These are phyloP conservation scores for Candida koratica DNA, from an alignment of 805 yeast genomes.

Conservation along the genomic window DNA sequence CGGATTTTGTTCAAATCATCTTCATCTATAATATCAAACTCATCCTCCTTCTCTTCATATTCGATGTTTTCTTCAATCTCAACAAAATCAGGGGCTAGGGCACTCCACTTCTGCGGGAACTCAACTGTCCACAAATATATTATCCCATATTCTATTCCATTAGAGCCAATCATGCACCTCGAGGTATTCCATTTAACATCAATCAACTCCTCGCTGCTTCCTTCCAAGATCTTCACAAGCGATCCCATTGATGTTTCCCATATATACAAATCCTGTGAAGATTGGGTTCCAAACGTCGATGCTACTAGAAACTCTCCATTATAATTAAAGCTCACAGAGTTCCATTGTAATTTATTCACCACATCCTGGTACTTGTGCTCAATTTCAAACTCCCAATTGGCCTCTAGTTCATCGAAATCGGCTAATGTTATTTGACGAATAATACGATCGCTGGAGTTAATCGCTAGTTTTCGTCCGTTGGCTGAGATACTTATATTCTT, in stretches of 20 bases:
- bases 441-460: constrained; percentile 75
- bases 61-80: constrained; percentile 90
- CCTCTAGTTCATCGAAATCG: constrained; percentile 27
- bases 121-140: constrained; percentile 78
- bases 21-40: constrained; percentile 76
- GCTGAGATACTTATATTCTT: constrained; percentile 61
- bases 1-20: constrained; percentile 59
- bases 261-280: constrained; percentile 82
- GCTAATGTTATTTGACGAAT: constrained; percentile 60
- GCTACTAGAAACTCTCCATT: constrained; percentile 84
- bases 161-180: constrained; percentile 70
- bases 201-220: constrained; percentile 82
- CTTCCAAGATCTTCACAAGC: constrained; percentile 83
- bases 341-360: constrained; percentile 87
- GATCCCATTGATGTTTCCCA: constrained; percentile 93
- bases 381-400: constrained; percentile 53
- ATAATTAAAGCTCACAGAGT: constrained; percentile 67
- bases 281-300: constrained; percentile 66
- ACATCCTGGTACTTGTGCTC: constrained; percentile 88
- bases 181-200: constrained; percentile 84
- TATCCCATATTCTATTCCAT: constrained; percentile 81
- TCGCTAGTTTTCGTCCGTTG: constrained; percentile 58
- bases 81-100: constrained; percentile 92
- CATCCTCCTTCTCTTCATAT: constrained; percentile 86
- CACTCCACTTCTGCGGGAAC: constrained; percentile 92